These are phyloP conservation scores for Desmodesmus armatus DNA, from an alignment of 139 green algal species.

Conservation along the genomic window DNA sequence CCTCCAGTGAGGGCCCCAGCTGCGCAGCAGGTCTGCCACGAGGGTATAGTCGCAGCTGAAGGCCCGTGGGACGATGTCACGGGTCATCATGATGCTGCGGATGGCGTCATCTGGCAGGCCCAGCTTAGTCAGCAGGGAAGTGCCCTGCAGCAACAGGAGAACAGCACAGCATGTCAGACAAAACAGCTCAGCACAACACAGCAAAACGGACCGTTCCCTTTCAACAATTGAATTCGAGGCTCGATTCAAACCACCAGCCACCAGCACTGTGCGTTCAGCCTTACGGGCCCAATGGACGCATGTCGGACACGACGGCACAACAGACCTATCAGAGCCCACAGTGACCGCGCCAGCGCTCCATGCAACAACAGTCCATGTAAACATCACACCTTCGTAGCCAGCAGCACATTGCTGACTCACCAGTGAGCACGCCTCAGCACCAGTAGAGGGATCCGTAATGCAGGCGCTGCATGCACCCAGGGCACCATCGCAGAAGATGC, in stretches of 20 bases:
- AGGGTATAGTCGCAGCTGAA: constrained; percentile 97
- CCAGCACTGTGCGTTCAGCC: background rate
- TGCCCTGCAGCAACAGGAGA: constrained; percentile 58
- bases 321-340: background rate
- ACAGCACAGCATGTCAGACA: constrained; percentile 17
- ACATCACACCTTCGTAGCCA: no score
- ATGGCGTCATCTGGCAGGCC: constrained; percentile 64
- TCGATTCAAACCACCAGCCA: background rate
- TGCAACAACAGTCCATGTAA: background rate
- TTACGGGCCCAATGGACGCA: background rate
- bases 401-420: no score
- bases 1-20: constrained; percentile 65
- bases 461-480: background rate
- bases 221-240: background rate
- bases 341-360: background rate
- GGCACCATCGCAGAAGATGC: constrained; percentile 82
- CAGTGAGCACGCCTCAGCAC: constrained; percentile 21
- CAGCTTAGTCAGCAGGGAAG: constrained; percentile 53
- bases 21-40: constrained; percentile 67
- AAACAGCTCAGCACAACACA: background rate
- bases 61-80: constrained; percentile 96
- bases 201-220: background rate
- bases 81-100: constrained; percentile 87
- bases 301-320: background rate
- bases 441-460: background rate